Evolutionary conservation across 768 basidiomycete species (phyloP), one percentile per base, ranked within the genome.

Genomic region (Tulasnella calospora): DNA sequence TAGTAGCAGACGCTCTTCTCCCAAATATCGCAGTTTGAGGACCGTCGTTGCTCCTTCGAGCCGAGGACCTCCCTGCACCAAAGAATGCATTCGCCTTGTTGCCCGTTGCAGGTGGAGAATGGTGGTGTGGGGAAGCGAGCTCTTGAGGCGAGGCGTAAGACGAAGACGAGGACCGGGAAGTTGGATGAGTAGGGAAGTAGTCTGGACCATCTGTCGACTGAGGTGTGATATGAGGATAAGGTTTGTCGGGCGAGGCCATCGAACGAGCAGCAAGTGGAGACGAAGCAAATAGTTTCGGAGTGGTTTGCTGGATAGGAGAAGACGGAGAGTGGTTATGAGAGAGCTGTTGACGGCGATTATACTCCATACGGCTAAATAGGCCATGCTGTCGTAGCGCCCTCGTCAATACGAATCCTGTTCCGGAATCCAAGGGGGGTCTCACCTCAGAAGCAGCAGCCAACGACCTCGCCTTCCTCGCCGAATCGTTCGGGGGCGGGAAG

Each of bases 401-500:
- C 41, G 41, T 44, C 41, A 44, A 15, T 15, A 44, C 41, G 2
- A 44, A 10, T 44, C n/a, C 21, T 36, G 1, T 36, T 35, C 35
- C 3, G 35, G 36, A 21, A 1, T 21, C 15, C 6, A 27, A 3
- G 41, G 12, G 1, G 10, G n/a, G n/a, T n/a, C 75, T 46, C 30
- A 78, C 77, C 70, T 78, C 77, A 7, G 71, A 36, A 21, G 77
- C 77, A 47, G 77, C 77, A 71, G 77, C 77, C 46, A 78, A 13
- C 13, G 61, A 71, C 78, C 78, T 73, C 67, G 71, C 93, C 83
- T 94, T 94, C 82, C 94, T 88, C 61, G 91, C 85, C 69, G 92
- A 87, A 83, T 95, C 93, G 13, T 93, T 95, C 40, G 94, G 92
- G 51, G 91, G 86, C 1, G 94, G 94, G 85, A 95, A 95, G 35